phyloP scores from a whole-genome alignment of 1,284 basidiomycete genomes.

The Taiwanofungus camphoratus region DNA sequence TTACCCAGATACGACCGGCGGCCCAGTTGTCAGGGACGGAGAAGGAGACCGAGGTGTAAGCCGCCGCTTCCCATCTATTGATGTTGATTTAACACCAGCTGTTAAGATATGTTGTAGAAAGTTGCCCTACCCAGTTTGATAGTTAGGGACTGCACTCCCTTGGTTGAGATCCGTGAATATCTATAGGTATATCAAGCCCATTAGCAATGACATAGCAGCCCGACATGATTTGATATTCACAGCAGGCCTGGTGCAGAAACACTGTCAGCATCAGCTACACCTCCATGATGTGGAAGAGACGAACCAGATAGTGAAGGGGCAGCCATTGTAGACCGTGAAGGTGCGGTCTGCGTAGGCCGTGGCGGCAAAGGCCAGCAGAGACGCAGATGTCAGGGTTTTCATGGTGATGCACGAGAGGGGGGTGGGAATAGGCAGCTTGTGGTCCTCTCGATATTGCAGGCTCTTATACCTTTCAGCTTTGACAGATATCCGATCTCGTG shows the following conservation, averaged over 20 bases:
- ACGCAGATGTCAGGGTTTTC: neutral
- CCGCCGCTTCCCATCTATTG: conserved; percentile 27
- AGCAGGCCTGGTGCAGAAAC: conserved; percentile 24
- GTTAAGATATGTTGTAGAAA: neutral
- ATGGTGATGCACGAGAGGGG: too few species aligned
- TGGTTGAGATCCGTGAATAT: conserved; percentile 30
- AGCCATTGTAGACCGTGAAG: conserved; percentile 27
- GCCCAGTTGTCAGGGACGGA: conserved; percentile 33
- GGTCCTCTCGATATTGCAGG: too few species aligned
- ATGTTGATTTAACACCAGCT: too few species aligned
- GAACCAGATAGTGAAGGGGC: conserved; percentile 28
- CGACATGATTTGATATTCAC: conserved; percentile 12
- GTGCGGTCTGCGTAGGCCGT: conserved; percentile 11
- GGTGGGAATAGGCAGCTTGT: too few species aligned
- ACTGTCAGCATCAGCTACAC: neutral
- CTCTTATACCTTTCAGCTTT: neutral
- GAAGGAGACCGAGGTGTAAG: conserved; percentile 28
- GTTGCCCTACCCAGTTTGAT: conserved; percentile 25
- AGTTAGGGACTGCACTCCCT: conserved; percentile 23
- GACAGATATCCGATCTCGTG: too few species aligned
- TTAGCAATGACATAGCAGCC: neutral
- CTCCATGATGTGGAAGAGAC: conserved; percentile 3
- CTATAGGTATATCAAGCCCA: conserved; percentile 9
- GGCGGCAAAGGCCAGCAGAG: conserved; percentile 8
- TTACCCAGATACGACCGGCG: conserved; percentile 35